Evolutionary conservation across 2,329 filamentous ascomycete genomes (phyloP).

Genomic region (Venturia pyrina): DNA sequence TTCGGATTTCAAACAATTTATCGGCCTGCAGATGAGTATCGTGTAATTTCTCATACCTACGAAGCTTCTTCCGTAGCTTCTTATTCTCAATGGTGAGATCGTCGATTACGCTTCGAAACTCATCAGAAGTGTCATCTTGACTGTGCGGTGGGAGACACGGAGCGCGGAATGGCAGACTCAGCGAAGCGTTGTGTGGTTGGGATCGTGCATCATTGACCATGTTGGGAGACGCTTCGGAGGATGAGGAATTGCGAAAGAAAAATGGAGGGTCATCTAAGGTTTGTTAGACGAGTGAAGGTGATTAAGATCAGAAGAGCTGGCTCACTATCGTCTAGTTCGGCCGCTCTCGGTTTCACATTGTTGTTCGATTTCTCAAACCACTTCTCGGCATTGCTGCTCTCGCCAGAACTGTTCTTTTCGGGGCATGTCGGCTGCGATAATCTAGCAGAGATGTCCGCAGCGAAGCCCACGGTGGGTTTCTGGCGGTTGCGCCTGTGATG

Average conservation of each 20-base stretch:
- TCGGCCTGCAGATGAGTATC: slow-evolving; percentile 60
- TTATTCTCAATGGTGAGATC: slow-evolving; percentile 80
- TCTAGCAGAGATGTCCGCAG: background rate
- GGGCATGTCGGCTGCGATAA: background rate
- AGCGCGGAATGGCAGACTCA: background rate
- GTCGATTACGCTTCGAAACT: slow-evolving; percentile 75
- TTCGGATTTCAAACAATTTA: slow-evolving; percentile 72
- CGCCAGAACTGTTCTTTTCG: slow-evolving; percentile 31
- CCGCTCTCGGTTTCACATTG: slow-evolving; percentile 29
- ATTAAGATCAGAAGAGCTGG: too few relatives aligned
- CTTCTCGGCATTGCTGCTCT: slow-evolving; percentile 41
- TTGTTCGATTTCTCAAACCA: slow-evolving; percentile 45
- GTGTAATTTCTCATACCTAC: slow-evolving; percentile 58
- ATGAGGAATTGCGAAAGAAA: slow-evolving; percentile 36
- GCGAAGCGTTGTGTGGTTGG: slow-evolving; percentile 19
- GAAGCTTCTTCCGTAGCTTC: slow-evolving; percentile 62
- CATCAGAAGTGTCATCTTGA: slow-evolving; percentile 53
- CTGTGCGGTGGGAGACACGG: background rate
- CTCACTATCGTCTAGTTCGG: slow-evolving; percentile 33
- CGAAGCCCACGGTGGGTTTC: slow-evolving; percentile 10
- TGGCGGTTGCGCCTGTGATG: background rate
- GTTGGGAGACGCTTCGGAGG: slow-evolving; percentile 33
- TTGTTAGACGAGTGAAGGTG: background rate
- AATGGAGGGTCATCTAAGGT: slow-evolving; percentile 32
- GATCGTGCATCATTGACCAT: slow-evolving; percentile 7